A percentile compares a stretch with the other conserved stretches of the same genome.
These are phyloP conservation scores for Dendrobium nobile DNA, from an alignment of 106 monocot genomes.

Conservation along the genomic window DNA sequence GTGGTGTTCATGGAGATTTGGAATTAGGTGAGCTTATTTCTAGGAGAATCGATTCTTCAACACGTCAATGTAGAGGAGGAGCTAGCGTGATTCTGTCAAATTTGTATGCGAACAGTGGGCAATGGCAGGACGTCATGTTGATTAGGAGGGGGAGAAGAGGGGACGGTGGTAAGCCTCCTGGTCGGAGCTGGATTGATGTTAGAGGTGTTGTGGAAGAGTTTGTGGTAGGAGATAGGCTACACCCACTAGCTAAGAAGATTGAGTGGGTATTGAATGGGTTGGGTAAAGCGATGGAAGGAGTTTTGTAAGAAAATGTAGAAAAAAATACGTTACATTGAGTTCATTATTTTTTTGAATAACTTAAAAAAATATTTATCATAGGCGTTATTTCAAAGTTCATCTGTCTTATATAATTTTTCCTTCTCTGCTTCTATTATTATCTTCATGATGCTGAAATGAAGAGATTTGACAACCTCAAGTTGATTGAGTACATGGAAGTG, in stretches of 20 bases:
- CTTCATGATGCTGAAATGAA: no score
- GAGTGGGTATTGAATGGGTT: slow-evolving; percentile 24
- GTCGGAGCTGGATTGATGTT: slow-evolving; percentile 44
- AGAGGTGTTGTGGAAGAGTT: slow-evolving; percentile 43
- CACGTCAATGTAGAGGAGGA: slow-evolving; percentile 35
- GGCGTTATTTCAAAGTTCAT: no score
- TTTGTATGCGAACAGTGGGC: slow-evolving; percentile 45
- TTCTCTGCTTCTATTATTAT: no score
- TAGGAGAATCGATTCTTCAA: slow-evolving; percentile 25
- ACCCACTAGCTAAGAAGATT: slow-evolving; percentile 19
- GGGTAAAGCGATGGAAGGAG: slow-evolving; percentile 19
- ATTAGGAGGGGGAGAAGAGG: slow-evolving; percentile 25
- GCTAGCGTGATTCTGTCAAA: slow-evolving; percentile 55
- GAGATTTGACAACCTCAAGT: no score
- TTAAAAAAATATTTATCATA: no score
- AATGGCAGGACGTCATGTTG: slow-evolving; percentile 48
- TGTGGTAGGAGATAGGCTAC: slow-evolving; percentile 14
- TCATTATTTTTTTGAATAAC: neutral
- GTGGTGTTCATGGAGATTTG: slow-evolving; percentile 40
- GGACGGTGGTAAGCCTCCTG: slow-evolving; percentile 37
- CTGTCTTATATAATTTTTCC: no score
- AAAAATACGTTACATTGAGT: neutral
- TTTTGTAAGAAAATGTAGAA: neutral
- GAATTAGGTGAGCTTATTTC: slow-evolving; percentile 35
- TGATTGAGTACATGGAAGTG: no score